phyloP scores from a whole-genome alignment of 2,329 filamentous ascomycete species.

The Aspergillus pseudotamarii region DNA sequence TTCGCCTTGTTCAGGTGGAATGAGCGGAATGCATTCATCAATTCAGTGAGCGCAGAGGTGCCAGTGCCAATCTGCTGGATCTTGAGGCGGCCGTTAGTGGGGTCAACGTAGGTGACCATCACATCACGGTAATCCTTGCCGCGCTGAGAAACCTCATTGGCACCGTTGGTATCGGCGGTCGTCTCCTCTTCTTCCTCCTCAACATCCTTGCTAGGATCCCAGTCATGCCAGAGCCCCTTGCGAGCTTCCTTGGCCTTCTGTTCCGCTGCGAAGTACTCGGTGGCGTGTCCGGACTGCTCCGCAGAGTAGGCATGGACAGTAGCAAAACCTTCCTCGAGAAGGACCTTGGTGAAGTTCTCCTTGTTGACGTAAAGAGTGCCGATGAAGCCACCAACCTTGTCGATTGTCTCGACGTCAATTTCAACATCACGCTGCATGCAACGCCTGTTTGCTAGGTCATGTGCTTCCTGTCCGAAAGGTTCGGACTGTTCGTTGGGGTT shows the following conservation, averaged over 20 bases:
- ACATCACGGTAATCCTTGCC: constrained; percentile 95
- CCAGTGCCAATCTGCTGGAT: constrained; percentile 87
- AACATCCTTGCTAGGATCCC: constrained; percentile 85
- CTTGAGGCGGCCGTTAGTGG: constrained; percentile 76
- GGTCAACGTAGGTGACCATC: constrained; percentile 85
- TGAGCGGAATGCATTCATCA: constrained; percentile 88
- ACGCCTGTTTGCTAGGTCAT: constrained; percentile 85
- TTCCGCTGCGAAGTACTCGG: constrained; percentile 85
- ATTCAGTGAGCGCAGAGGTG: constrained; percentile 77
- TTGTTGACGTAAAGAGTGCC: constrained; percentile 90
- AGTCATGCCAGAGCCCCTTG: constrained; percentile 91
- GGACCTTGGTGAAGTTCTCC: constrained; percentile 90
- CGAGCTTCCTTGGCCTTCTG: constrained; percentile 83
- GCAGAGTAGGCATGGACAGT: constrained; percentile 93
- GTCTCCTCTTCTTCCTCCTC: constrained; percentile 58
- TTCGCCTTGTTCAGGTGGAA: constrained; percentile 88
- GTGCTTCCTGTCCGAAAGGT: constrained; percentile 91
- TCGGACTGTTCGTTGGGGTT: constrained; percentile 80
- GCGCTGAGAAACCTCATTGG: constrained; percentile 59
- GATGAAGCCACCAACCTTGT: constrained; percentile 97
- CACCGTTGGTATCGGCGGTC: constrained; percentile 49
- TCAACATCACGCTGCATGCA: constrained; percentile 95
- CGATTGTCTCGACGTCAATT: constrained; percentile 89
- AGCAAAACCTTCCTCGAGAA: constrained; percentile 92
- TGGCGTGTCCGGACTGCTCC: constrained; percentile 88